Evolutionary conservation across 2,329 filamentous ascomycete species (phyloP).

Genomic region (Zarea fungicola): DNA sequence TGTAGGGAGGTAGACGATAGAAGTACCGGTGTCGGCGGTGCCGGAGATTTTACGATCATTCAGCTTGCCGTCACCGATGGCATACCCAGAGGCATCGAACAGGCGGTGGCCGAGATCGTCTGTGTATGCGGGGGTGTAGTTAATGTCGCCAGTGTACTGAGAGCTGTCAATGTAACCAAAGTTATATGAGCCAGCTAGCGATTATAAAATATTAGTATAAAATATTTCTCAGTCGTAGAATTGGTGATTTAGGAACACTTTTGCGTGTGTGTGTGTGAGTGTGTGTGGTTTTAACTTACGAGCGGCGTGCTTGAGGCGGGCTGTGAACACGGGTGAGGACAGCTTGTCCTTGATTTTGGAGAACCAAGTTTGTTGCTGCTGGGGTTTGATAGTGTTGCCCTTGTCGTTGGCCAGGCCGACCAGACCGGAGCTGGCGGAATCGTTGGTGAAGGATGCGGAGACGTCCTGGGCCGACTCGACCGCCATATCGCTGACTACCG

Average conservation of each 20-base stretch:
- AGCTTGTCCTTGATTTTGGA: conserved; percentile 25
- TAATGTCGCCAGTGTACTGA: conserved; percentile 58
- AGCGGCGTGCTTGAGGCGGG: conserved; percentile 52
- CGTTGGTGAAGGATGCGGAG: conserved; percentile 33
- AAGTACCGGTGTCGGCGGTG: conserved; percentile 57
- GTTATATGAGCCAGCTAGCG: conserved; percentile 59
- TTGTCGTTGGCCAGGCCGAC: conserved; percentile 39
- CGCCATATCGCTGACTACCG: conserved; percentile 36
- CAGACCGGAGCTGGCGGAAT: conserved; percentile 39
- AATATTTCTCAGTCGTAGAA: neutral
- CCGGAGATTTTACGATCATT: conserved; percentile 37
- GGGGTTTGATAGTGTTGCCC: conserved; percentile 38
- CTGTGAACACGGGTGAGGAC: conserved; percentile 54
- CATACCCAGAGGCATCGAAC: conserved; percentile 20
- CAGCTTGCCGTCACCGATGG: conserved; percentile 16
- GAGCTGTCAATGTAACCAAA: conserved; percentile 64
- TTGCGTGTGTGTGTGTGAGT: too few relatives aligned
- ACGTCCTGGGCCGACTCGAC: conserved; percentile 40
- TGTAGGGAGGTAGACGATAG: conserved; percentile 54
- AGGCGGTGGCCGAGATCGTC: conserved; percentile 60
- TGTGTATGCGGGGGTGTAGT: conserved; percentile 55
- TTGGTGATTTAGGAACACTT: neutral
- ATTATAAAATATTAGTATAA: neutral
- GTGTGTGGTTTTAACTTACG: conserved; percentile 15
- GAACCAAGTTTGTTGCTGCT: conserved; percentile 39